Conservation (phyloP, 1,284 basidiomycete species). For the Meripilus lineatus region DNA sequence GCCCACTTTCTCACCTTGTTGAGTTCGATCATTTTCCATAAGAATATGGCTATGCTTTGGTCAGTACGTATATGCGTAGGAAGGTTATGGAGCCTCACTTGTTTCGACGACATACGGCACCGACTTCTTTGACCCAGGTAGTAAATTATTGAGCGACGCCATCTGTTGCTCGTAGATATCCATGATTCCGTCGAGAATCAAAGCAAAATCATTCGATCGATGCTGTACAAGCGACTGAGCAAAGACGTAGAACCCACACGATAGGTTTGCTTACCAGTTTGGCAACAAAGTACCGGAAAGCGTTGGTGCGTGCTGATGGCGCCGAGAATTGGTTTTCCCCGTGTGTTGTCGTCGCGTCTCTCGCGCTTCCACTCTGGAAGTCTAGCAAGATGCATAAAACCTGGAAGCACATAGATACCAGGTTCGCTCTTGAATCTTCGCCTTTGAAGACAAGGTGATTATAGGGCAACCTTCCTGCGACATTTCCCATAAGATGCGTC, state of each 20-base stretch:
- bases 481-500: slow-evolving; percentile 51
- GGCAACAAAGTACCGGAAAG: slow-evolving; percentile 86
- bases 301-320: slow-evolving; percentile 73
- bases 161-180: slow-evolving; percentile 73
- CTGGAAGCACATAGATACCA: slow-evolving; percentile 72
- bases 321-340: slow-evolving; percentile 30
- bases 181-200: slow-evolving; percentile 72
- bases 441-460: slow-evolving; percentile 89
- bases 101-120: slow-evolving; percentile 79
- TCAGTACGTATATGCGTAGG: slow-evolving; percentile 12
- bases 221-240: slow-evolving; percentile 47
- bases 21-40: slow-evolving; percentile 88
- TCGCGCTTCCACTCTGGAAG: slow-evolving; percentile 72
- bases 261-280: slow-evolving; percentile 62
- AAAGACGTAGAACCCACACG: background rate
- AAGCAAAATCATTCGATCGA: slow-evolving; percentile 81
- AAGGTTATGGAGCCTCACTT: slow-evolving; percentile 52
- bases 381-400: slow-evolving; percentile 75
- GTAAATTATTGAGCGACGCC: slow-evolving; percentile 64
- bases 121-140: slow-evolving; percentile 80
- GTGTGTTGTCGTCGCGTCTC: slow-evolving; percentile 43
- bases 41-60: slow-evolving; percentile 65
- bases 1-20: slow-evolving; percentile 65
- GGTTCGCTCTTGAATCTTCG: slow-evolving; percentile 66
- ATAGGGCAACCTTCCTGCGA: slow-evolving; percentile 74